Conservation (phyloP, 352 stramenopile genomes). For the Poterioochromonas sp. region DNA sequence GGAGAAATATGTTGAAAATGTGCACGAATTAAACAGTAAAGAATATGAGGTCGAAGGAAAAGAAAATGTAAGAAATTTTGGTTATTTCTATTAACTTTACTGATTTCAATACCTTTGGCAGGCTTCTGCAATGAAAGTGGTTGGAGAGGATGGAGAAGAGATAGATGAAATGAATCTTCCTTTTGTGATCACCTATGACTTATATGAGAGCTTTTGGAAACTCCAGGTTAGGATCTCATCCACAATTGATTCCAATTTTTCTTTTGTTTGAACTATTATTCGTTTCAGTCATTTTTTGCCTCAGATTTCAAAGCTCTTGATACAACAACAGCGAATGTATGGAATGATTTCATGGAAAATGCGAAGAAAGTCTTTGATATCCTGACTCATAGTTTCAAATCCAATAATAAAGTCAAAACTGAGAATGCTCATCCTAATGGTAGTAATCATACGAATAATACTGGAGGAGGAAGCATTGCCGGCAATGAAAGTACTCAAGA, state of each 20-base stretch:
- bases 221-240: not conserved
- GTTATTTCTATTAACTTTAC: not conserved
- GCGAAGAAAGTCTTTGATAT: not conserved
- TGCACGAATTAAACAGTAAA: not conserved
- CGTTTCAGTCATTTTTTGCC: not conserved
- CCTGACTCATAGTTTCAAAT: not conserved
- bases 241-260: not conserved
- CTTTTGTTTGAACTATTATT: not conserved
- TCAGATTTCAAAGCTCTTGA: constrained; percentile 1
- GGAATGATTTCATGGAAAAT: constrained; percentile 10
- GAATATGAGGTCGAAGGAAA: not conserved
- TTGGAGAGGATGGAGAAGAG: constrained; percentile 18
- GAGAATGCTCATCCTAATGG: not conserved
- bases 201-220: constrained; percentile 20
- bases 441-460: not conserved
- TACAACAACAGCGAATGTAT: not conserved
- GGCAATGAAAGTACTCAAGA: not conserved
- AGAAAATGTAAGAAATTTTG: not conserved
- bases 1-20: not conserved
- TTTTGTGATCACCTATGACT: constrained; percentile 1
- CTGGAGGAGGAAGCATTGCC: not conserved
- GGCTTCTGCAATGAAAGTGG: not conserved
- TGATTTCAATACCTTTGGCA: not conserved
- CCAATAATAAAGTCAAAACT: too few species aligned
- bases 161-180: not conserved